A percentile compares a stretch with the other conserved stretches of the same genome.
Evolutionary conservation across 2,329 filamentous ascomycete genomes (phyloP).

Genomic region (Fusarium albidum): DNA sequence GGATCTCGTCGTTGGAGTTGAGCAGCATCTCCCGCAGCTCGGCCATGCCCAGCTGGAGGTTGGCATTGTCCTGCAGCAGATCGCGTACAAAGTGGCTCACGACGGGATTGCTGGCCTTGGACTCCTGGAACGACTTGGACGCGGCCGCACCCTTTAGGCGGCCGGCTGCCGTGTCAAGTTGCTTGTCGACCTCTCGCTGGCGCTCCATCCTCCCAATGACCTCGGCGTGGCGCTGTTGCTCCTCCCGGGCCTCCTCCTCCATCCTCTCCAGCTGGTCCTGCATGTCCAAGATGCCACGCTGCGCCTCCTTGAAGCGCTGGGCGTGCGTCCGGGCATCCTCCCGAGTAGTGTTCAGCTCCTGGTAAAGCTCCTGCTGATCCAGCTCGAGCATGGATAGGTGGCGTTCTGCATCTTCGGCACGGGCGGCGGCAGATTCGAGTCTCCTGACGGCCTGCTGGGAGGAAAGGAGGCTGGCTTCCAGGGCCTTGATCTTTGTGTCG

Average conservation of each 20-base stretch:
- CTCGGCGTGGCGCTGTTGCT: constrained; percentile 82
- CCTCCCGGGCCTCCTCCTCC: constrained; percentile 81
- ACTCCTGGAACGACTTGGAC: constrained; percentile 67
- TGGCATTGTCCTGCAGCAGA: constrained; percentile 93
- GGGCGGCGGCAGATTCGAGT: constrained; percentile 75
- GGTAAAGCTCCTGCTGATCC: constrained; percentile 79
- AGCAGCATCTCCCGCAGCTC: constrained; percentile 91
- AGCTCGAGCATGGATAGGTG: constrained; percentile 82
- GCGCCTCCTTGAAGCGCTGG: constrained; percentile 85
- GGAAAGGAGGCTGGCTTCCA: constrained; percentile 79
- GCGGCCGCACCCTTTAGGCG: constrained; percentile 84
- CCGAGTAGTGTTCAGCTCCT: constrained; percentile 70
- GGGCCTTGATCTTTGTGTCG: constrained; percentile 78
- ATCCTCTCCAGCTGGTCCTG: constrained; percentile 90
- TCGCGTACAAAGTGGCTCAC: constrained; percentile 98
- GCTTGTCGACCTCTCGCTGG: constrained; percentile 81
- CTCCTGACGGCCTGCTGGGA: constrained; percentile 81
- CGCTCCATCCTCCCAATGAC: constrained; percentile 85
- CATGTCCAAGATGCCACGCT: constrained; percentile 78
- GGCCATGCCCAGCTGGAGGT: constrained; percentile 88
- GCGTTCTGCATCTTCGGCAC: constrained; percentile 80
- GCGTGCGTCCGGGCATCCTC: constrained; percentile 82
- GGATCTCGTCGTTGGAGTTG: constrained; percentile 93
- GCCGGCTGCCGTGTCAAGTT: constrained; percentile 80
- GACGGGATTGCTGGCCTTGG: constrained; percentile 70